Conservation (phyloP, 176 grass and related monocot genomes). For the Musa acuminata region DNA sequence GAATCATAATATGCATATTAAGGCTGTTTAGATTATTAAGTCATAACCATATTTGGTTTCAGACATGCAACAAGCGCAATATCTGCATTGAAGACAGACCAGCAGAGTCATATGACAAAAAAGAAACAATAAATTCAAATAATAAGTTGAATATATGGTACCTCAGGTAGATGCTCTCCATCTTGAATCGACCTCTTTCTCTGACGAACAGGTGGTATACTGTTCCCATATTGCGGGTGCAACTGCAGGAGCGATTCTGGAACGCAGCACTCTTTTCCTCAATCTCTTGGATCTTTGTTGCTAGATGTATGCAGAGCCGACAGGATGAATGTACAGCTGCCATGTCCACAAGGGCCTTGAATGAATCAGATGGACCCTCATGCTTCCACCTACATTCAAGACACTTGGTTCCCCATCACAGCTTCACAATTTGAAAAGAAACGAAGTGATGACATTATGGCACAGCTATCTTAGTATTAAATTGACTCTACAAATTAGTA, state of each 20-base stretch:
- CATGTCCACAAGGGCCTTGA: slow-evolving; percentile 96
- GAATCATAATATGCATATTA: no score
- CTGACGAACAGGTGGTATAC: slow-evolving; percentile 89
- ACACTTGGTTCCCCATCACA: not conserved
- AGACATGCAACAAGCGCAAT: no score
- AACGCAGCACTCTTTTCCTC: slow-evolving; percentile 64
- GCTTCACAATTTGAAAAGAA: not conserved
- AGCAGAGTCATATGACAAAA: not conserved
- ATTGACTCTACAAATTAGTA: no score
- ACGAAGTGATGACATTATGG: not conserved
- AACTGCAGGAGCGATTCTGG: slow-evolving; percentile 68
- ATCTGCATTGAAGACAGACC: not conserved
- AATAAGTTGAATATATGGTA: slow-evolving; percentile 10
- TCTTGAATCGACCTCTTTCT: slow-evolving; percentile 74
- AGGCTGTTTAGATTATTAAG: no score
- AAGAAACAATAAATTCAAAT: not conserved
- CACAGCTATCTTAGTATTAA: not conserved
- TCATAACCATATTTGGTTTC: no score
- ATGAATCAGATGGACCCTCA: slow-evolving; percentile 87
- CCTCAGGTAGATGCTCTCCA: slow-evolving; percentile 79
- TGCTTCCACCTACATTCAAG: slow-evolving; percentile 76
- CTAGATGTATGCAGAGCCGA: slow-evolving; percentile 87
- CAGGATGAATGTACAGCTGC: slow-evolving; percentile 93
- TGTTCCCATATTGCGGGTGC: slow-evolving; percentile 44
- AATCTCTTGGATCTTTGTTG: slow-evolving; percentile 72